Evolutionary conservation across 805 yeast genomes (phyloP).

Genomic region (Candida golubevii): DNA sequence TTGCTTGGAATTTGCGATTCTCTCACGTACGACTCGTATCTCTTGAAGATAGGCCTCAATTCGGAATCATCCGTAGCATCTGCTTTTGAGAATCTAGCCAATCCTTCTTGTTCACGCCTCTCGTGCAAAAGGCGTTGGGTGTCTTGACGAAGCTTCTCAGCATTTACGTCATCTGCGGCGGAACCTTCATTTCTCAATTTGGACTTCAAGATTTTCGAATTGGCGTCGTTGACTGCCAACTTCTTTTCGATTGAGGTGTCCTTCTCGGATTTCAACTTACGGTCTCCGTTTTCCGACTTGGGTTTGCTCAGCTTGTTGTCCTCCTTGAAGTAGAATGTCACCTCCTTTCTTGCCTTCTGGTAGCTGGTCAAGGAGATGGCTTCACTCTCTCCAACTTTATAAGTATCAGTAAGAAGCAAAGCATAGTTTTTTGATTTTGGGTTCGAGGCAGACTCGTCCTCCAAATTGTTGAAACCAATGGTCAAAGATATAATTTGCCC

Average conservation of each 20-base stretch:
- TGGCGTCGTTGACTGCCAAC: slow-evolving; percentile 29
- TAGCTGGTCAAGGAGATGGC: slow-evolving; percentile 70
- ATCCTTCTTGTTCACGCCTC: slow-evolving; percentile 81
- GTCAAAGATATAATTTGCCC: slow-evolving; percentile 75
- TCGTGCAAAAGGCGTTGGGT: slow-evolving; percentile 81
- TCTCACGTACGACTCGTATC: slow-evolving; percentile 89
- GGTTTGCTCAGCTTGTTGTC: slow-evolving; percentile 47
- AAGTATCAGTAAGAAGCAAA: slow-evolving; percentile 74
- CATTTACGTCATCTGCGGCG: slow-evolving; percentile 59
- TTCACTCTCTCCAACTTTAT: slow-evolving; percentile 58
- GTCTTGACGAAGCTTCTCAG: slow-evolving; percentile 75
- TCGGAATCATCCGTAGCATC: slow-evolving; percentile 65
- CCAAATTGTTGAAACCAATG: slow-evolving; percentile 68
- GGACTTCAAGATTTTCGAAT: slow-evolving; percentile 69
- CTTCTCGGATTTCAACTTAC: slow-evolving; percentile 36
- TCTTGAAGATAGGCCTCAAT: slow-evolving; percentile 71
- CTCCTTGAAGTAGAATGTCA: slow-evolving; percentile 79
- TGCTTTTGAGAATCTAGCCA: slow-evolving; percentile 73
- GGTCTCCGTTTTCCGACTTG: slow-evolving; percentile 16
- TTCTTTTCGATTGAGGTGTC: slow-evolving; percentile 31
- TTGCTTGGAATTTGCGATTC: slow-evolving; percentile 86
- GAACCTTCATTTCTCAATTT: slow-evolving; percentile 74
- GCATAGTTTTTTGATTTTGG: slow-evolving; percentile 59
- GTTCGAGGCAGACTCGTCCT: slow-evolving; percentile 42
- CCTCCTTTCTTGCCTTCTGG: slow-evolving; percentile 65